phyloP scores from a whole-genome alignment of 805 yeast species.

The Lipomyces spencermartinsiae region DNA sequence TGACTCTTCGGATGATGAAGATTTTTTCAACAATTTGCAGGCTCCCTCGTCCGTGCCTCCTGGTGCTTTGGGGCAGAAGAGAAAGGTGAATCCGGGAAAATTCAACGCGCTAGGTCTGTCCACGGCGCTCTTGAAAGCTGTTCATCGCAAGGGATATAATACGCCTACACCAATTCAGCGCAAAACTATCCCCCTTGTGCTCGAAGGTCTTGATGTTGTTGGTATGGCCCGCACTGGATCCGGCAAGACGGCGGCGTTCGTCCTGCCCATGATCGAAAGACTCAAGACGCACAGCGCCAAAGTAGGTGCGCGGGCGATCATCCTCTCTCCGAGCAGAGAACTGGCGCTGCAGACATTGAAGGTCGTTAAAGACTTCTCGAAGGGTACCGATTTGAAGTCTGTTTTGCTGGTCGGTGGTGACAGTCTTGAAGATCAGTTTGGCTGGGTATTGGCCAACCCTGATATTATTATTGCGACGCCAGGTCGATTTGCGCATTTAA shows the following conservation, averaged over 20 bases:
- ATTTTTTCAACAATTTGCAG: conserved; percentile 46
- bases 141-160: conserved; percentile 82
- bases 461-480: conserved; percentile 97
- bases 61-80: conserved; percentile 39
- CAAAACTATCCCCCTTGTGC: conserved; percentile 87
- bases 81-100: conserved; percentile 55
- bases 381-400: conserved; percentile 81
- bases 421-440: conserved; percentile 94
- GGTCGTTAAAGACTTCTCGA: conserved; percentile 85
- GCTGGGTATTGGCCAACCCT: conserved; percentile 91
- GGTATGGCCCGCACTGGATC: conserved; percentile 99
- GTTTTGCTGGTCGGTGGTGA: conserved; percentile 95
- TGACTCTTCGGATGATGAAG: conserved; percentile 52
- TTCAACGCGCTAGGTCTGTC: conserved; percentile 70
- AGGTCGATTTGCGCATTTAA: conserved; percentile 93
- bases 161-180: conserved; percentile 99
- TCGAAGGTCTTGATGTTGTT: conserved; percentile 90
- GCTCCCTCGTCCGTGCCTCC: conserved; percentile 6
- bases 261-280: conserved; percentile 86
- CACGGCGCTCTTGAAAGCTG: conserved; percentile 68
- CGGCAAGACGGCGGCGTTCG: conserved; percentile 98
- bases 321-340: conserved; percentile 94
- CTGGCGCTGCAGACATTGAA: conserved; percentile 90
- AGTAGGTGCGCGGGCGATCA: conserved; percentile 84
- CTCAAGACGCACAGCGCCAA: conserved; percentile 81